phyloP scores from a whole-genome alignment of 1,284 basidiomycete species.

The Amylostereum areolatum region DNA sequence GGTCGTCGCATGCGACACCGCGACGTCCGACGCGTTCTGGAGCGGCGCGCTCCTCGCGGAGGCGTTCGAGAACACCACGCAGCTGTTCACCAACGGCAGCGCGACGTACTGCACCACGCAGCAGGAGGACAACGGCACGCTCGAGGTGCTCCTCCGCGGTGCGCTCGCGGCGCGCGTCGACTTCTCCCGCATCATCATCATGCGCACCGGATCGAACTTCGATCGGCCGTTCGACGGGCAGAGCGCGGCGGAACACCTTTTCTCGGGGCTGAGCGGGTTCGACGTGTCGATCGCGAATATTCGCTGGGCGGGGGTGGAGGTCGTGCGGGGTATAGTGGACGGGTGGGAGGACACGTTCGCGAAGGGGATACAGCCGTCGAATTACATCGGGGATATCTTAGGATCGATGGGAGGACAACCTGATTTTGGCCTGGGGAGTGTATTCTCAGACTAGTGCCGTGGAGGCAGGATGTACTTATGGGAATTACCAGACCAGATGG shows the following conservation, averaged over 20 bases:
- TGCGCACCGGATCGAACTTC: constrained; percentile 40
- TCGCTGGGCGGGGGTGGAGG: constrained; percentile 22
- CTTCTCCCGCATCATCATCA: constrained; percentile 38
- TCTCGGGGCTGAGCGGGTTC: constrained; percentile 16
- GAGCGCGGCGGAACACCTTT: constrained; percentile 17
- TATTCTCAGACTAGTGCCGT: too few species aligned
- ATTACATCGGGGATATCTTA: constrained; percentile 27
- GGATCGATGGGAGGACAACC: constrained; percentile 22
- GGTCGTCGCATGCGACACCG: constrained; percentile 29
- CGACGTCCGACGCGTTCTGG: constrained; percentile 40
- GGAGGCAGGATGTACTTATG: too few species aligned
- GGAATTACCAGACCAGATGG: too few species aligned
- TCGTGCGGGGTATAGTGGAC: constrained; percentile 23
- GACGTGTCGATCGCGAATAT: constrained; percentile 21
- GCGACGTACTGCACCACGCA: constrained; percentile 38
- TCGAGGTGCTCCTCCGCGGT: constrained; percentile 37
- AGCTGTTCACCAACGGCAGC: constrained; percentile 30
- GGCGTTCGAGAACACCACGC: constrained; percentile 36
- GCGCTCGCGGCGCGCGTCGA: constrained; percentile 32
- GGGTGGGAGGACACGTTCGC: constrained; percentile 22
- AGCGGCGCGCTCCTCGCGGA: constrained; percentile 32
- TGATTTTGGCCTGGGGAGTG: constrained; percentile 19
- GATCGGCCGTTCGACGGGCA: constrained; percentile 31
- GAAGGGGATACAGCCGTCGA: constrained; percentile 20
- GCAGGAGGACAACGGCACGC: constrained; percentile 46